A percentile compares a stretch with the other conserved stretches of the same genome.
Conservation (phyloP, 805 yeast genomes). For the Candida sanyiensis region DNA sequence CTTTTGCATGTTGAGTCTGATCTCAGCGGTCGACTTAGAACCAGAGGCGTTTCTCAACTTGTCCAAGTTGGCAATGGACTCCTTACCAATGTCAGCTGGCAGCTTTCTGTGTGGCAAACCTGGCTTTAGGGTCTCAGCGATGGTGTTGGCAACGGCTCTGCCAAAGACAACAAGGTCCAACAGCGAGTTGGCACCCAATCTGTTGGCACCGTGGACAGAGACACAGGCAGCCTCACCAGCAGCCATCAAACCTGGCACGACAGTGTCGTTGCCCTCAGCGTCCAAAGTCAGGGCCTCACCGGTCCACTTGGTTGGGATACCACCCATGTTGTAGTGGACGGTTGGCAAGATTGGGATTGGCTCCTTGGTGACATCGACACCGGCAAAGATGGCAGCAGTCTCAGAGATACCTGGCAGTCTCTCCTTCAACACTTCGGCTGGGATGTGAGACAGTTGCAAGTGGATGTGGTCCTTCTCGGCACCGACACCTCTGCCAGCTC, state of each 20-base stretch:
- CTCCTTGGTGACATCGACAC: slow-evolving; percentile 98
- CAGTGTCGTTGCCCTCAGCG: slow-evolving; percentile 81
- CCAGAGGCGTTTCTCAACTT: slow-evolving; percentile 82
- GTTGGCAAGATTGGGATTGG: slow-evolving; percentile 98
- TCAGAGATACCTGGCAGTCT: slow-evolving; percentile 99
- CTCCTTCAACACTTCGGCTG: slow-evolving; percentile 85
- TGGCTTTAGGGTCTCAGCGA: slow-evolving; percentile 79
- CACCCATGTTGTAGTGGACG: slow-evolving; percentile 99
- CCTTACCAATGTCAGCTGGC: slow-evolving; percentile 82
- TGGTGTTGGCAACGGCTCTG: slow-evolving; percentile 94
- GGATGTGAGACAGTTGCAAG: slow-evolving; percentile 91
- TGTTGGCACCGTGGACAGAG: slow-evolving; percentile 98
- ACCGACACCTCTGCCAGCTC: slow-evolving; percentile 99
- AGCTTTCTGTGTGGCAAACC: slow-evolving; percentile 80
- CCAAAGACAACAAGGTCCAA: slow-evolving; percentile 96
- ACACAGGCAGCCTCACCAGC: slow-evolving; percentile 99
- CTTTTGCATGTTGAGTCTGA: slow-evolving; percentile 89
- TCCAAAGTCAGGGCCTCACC: slow-evolving; percentile 89
- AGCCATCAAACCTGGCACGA: slow-evolving; percentile 90
- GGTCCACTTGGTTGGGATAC: slow-evolving; percentile 96
- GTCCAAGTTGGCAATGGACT: slow-evolving; percentile 87
- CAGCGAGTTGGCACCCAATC: slow-evolving; percentile 97
- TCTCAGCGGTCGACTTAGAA: slow-evolving; percentile 73
- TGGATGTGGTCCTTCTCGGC: slow-evolving; percentile 91
- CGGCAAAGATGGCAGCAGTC: slow-evolving; percentile 97